Percentiles rank a stretch among this genome's conserved stretches.
Evolutionary conservation across 1,284 basidiomycete genomes (phyloP).

Genomic region (Naganishia cerealis): DNA sequence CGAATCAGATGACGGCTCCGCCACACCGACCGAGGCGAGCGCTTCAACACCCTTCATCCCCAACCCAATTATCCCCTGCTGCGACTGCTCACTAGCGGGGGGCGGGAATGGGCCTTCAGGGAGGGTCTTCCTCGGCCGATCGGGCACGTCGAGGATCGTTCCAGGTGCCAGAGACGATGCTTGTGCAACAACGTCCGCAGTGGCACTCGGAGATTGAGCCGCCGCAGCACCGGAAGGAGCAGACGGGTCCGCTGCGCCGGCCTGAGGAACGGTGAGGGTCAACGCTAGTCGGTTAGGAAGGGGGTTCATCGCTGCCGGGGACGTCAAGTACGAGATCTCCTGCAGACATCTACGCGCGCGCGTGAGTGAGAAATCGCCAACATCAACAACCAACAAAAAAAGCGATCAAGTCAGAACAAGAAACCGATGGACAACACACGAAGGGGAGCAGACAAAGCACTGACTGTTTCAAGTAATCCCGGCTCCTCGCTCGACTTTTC

Average conservation of each 20-base stretch:
- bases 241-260: background rate
- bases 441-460: slow-evolving; percentile 39
- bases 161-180: slow-evolving; percentile 39
- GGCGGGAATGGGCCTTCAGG: slow-evolving; percentile 42
- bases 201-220: background rate
- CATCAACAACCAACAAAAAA: background rate
- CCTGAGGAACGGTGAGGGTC: slow-evolving; percentile 35
- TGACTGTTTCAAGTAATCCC: slow-evolving; percentile 96
- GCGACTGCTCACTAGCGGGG: background rate
- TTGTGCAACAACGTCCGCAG: slow-evolving; percentile 30
- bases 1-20: too few relatives aligned
- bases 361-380: too few relatives aligned
- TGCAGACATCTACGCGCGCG: slow-evolving; percentile 72
- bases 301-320: slow-evolving; percentile 93
- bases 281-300: slow-evolving; percentile 73
- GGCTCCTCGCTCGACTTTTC: slow-evolving; percentile 86
- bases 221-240: background rate
- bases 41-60: slow-evolving; percentile 36
- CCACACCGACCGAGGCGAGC: background rate
- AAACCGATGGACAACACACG: background rate
- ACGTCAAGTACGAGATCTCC: slow-evolving; percentile 96
- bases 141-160: slow-evolving; percentile 28
- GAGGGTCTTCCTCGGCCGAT: slow-evolving; percentile 47
- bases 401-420: background rate
- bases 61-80: slow-evolving; percentile 34